Evolutionary conservation across 495 filamentous ascomycete genomes (phyloP).

Genomic region (Penicillium parvum): DNA sequence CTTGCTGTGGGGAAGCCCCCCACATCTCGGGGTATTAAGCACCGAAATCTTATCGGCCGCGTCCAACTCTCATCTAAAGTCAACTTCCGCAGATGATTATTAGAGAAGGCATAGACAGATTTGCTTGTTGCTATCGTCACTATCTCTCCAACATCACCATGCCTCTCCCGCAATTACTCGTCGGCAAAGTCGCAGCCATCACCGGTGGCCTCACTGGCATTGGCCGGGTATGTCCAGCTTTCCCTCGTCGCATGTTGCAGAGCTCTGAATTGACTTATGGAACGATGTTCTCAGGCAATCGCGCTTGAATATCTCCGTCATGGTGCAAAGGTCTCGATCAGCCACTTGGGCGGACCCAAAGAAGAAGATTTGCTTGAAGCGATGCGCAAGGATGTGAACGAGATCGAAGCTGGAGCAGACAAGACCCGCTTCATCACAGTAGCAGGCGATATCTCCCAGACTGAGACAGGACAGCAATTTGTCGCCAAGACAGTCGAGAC

Average conservation of each 20-base stretch:
- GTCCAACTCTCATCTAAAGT: not conserved
- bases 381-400: constrained; percentile 3
- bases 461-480: constrained; percentile 49
- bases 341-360: constrained; percentile 55
- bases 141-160: constrained; percentile 13
- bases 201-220: constrained; percentile 70
- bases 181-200: constrained; percentile 61
- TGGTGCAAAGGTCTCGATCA: constrained; percentile 59
- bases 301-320: constrained; percentile 55
- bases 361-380: constrained; percentile 46
- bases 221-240: constrained; percentile 43
- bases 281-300: too few relatives aligned
- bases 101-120: not conserved
- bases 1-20: constrained; percentile 17
- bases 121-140: not conserved
- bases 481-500: constrained; percentile 48
- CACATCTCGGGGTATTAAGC: constrained; percentile 32
- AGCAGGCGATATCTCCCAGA: constrained; percentile 56
- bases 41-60: constrained; percentile 24
- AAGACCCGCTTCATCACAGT: constrained; percentile 42
- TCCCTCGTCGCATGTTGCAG: not conserved
- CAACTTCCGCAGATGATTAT: not conserved
- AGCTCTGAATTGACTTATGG: too few relatives aligned
- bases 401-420: constrained; percentile 29
- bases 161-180: constrained; percentile 50